These are phyloP conservation scores for Colletotrichum cereale DNA, from an alignment of 2,329 filamentous ascomycete genomes.

Conservation along the genomic window DNA sequence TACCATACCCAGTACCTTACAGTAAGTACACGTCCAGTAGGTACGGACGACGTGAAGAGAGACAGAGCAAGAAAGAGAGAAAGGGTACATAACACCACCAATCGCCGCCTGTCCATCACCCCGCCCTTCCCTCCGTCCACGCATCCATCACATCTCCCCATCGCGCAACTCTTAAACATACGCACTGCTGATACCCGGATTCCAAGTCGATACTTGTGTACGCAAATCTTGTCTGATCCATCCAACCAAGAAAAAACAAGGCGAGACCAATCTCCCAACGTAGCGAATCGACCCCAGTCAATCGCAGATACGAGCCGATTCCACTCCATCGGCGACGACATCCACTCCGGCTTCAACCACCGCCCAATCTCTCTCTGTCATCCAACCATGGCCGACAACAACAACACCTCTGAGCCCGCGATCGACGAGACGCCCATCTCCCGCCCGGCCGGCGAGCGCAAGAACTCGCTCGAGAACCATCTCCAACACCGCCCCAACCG, in stretches of 20 bases:
- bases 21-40: neutral
- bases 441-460: constrained; percentile 61
- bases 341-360: constrained; percentile 6
- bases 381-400: constrained; percentile 51
- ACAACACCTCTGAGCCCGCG: constrained; percentile 37
- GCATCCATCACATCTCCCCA: constrained; percentile 3
- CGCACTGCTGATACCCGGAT: neutral
- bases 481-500: constrained; percentile 80
- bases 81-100: constrained; percentile 31
- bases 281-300: constrained; percentile 7
- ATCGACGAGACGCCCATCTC: constrained; percentile 72
- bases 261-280: constrained; percentile 12
- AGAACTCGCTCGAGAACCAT: constrained; percentile 80
- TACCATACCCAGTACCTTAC: neutral
- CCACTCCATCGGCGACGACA: neutral
- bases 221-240: constrained; percentile 21
- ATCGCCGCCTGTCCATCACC: constrained; percentile 7
- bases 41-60: neutral
- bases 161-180: constrained; percentile 6
- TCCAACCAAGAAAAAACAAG: constrained; percentile 30
- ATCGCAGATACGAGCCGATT: constrained; percentile 24
- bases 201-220: constrained; percentile 17
- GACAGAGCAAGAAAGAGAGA: neutral
- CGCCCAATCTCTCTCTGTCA: constrained; percentile 23
- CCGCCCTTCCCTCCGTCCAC: constrained; percentile 20